These are phyloP conservation scores for Fonsecaea multimorphosa DNA, from an alignment of 2,329 filamentous ascomycete genomes.

Conservation along the genomic window DNA sequence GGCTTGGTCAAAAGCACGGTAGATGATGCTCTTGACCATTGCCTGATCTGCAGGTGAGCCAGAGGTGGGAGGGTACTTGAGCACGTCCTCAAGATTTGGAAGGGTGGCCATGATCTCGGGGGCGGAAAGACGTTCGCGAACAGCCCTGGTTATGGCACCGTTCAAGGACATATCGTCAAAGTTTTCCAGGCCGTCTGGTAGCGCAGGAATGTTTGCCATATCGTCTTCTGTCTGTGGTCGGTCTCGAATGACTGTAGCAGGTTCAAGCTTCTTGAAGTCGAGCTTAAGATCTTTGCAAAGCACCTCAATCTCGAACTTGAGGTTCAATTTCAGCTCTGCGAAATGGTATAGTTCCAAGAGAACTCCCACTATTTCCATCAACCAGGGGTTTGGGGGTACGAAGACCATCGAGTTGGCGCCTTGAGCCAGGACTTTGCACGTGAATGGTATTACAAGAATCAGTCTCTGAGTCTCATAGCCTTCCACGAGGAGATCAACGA, in stretches of 20 bases:
- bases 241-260: constrained; percentile 83
- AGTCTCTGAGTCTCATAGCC: constrained; percentile 91
- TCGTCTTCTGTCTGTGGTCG: constrained; percentile 50
- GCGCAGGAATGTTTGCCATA: constrained; percentile 64
- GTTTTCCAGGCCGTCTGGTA: constrained; percentile 73
- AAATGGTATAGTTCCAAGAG: constrained; percentile 93
- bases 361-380: constrained; percentile 92
- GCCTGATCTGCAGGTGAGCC: constrained; percentile 76
- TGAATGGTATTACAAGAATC: constrained; percentile 92
- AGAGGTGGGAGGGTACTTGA: constrained; percentile 77
- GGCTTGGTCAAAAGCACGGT: constrained; percentile 83
- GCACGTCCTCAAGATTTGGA: constrained; percentile 78
- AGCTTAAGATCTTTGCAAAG: constrained; percentile 89
- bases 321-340: constrained; percentile 90
- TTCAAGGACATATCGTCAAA: constrained; percentile 79
- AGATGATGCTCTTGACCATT: constrained; percentile 75
- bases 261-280: constrained; percentile 91
- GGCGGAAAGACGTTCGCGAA: constrained; percentile 75
- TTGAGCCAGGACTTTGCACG: constrained; percentile 91
- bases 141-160: constrained; percentile 72
- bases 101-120: constrained; percentile 78
- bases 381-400: constrained; percentile 92
- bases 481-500: constrained; percentile 93
- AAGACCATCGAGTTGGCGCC: constrained; percentile 86
- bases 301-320: constrained; percentile 98